These are phyloP conservation scores for Mitragyna speciosa DNA, from an alignment of 257 asterid genomes.

Conservation along the genomic window DNA sequence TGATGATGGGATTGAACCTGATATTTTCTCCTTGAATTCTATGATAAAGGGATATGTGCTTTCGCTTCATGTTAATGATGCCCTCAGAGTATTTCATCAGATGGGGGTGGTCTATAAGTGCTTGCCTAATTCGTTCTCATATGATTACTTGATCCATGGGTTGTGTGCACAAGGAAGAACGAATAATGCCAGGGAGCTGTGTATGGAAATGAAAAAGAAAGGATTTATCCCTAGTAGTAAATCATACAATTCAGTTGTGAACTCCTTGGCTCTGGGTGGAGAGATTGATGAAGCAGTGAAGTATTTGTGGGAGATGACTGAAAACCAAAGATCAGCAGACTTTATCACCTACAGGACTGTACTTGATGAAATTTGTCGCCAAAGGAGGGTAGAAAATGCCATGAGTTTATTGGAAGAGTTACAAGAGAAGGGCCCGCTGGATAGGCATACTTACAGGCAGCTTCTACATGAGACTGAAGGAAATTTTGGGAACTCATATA, in stretches of 20 bases:
- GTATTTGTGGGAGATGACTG: constrained; percentile 77
- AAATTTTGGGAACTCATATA: constrained; percentile 26
- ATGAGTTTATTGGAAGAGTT: constrained; percentile 53
- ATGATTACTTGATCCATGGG: constrained; percentile 86
- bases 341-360: constrained; percentile 72
- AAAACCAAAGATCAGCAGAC: constrained; percentile 52
- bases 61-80: constrained; percentile 88
- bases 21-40: constrained; percentile 68
- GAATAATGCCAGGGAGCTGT: constrained; percentile 67
- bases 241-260: constrained; percentile 82
- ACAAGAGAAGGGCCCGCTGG: constrained; percentile 51
- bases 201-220: constrained; percentile 64
- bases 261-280: constrained; percentile 79
- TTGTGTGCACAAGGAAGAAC: constrained; percentile 89
- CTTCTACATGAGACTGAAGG: constrained; percentile 58
- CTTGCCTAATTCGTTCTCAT: constrained; percentile 66
- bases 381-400: constrained; percentile 48
- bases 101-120: constrained; percentile 71
- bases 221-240: constrained; percentile 76
- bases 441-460: constrained; percentile 46
- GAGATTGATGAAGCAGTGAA: constrained; percentile 76
- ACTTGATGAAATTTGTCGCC: constrained; percentile 66
- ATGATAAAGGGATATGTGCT: constrained; percentile 95
- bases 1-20: constrained; percentile 85
- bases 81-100: constrained; percentile 88